Evolutionary conservation across 1,284 basidiomycete genomes (phyloP).

Genomic region (Irpex sp.): DNA sequence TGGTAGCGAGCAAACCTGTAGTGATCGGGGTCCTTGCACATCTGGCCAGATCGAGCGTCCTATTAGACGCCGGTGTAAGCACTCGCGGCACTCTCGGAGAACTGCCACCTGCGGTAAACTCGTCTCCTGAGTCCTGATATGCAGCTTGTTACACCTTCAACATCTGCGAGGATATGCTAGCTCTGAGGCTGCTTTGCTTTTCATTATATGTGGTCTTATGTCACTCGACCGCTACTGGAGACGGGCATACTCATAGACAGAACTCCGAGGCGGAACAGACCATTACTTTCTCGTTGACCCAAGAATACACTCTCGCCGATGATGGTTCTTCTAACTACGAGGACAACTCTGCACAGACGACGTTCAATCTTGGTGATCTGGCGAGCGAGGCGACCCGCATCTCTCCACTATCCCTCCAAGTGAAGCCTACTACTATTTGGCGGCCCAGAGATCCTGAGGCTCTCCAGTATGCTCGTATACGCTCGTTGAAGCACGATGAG

Average conservation of each 20-base stretch:
- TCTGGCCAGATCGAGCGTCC: neutral
- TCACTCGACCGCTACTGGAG: no score
- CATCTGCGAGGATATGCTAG: neutral
- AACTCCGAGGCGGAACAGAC: neutral
- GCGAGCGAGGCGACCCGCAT: neutral
- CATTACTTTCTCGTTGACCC: neutral
- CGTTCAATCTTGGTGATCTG: neutral
- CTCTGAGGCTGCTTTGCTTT: neutral
- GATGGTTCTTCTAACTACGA: neutral
- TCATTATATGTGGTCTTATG: no score
- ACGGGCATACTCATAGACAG: neutral
- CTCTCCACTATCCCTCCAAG: neutral
- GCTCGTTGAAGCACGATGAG: slow-evolving; percentile 43
- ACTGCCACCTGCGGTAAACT: neutral
- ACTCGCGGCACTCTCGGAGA: neutral
- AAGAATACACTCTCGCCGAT: neutral
- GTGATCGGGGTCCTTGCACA: neutral
- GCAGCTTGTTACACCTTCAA: neutral
- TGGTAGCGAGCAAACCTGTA: no score
- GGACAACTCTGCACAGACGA: neutral
- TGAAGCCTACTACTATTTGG: slow-evolving; percentile 47
- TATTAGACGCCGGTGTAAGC: neutral
- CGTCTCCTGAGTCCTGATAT: neutral
- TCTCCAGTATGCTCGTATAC: slow-evolving; percentile 45
- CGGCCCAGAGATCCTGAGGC: slow-evolving; percentile 49